These are phyloP conservation scores for Prunus campanulata DNA, from an alignment of 306 rosid species.

Conservation along the genomic window DNA sequence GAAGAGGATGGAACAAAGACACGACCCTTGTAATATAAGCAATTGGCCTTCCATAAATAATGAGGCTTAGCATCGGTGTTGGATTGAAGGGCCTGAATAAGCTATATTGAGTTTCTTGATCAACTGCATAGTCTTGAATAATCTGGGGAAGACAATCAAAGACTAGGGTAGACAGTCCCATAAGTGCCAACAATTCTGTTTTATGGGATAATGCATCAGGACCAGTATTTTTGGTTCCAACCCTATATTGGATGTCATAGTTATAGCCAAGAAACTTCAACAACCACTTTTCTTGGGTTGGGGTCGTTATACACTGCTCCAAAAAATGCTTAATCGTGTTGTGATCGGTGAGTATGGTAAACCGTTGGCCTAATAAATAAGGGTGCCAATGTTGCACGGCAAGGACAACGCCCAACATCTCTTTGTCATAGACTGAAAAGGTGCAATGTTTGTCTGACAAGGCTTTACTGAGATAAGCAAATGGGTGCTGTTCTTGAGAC, in stretches of 20 bases:
- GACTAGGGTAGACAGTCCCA: neutral
- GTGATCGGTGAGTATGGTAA: too few relatives aligned
- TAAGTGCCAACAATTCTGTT: neutral
- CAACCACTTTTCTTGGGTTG: neutral
- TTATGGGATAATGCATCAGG: neutral
- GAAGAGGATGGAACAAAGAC: neutral
- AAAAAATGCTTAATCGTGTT: too few relatives aligned
- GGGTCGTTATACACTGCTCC: neutral
- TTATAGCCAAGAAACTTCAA: neutral
- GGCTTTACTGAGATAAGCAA: neutral
- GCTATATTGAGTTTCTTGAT: neutral
- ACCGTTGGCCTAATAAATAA: too few relatives aligned
- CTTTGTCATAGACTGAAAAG: neutral
- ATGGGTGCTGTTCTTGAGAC: neutral
- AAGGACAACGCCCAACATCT: neutral
- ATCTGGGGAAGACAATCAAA: neutral
- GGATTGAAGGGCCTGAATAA: neutral
- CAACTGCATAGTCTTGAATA: neutral
- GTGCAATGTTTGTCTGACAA: neutral
- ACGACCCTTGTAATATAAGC: neutral
- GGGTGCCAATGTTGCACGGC: neutral
- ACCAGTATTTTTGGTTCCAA: fast-evolving
- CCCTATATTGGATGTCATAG: neutral
- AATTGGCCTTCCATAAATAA: neutral
- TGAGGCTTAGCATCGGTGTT: too few relatives aligned